Evolutionary conservation across 352 stramenopile genomes (phyloP), one percentile per base, ranked within the genome.

Genomic region (Phytophthora fragariaefolia): DNA sequence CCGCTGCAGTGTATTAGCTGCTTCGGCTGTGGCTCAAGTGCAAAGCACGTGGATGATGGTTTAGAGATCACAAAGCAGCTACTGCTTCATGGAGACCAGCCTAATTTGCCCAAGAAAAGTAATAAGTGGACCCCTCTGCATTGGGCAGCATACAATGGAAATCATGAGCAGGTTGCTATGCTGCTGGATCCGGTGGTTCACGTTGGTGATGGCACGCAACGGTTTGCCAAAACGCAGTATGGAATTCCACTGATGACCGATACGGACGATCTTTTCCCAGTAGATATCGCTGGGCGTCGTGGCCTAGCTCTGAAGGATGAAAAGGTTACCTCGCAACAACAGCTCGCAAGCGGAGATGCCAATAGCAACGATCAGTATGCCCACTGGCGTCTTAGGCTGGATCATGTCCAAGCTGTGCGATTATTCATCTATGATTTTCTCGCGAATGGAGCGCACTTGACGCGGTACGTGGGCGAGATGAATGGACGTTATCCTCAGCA

Each of bases 101-200:
- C 80, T 1, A 94, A 94, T 51, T 28, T 90, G 12, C 71, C 79
- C 36, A 94, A 94, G 62, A 73, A 68, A 27, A 79, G 74, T 22
- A 87, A 89, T 58, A 73, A 86, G 38, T 94, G 86, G 86, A 91
- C 84, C 42, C 77, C 84, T 26, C 63, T 93, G 9, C 84, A 92
- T 69, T 93, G 86, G 84, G 71, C 60, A n/a, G 82, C 83, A 36
- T 95, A 89, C 71, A 80, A 92, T 18, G 86, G 86, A 26, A 88
- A 89, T 63, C 79, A 91, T 52, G 84, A 93, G 38, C 67, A 87
- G 54, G 75, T 82, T 20, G 59, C 66, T 17, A 68, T 93, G 26
- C 48, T 93, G 15, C 48, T 95, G 3, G 54, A 90, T n/a, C 83
- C 82, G 22, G 34, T 55, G 5, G 34, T 24, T 18, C 26, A 64